Evolutionary conservation across 2,329 filamentous ascomycete genomes (phyloP).

Genomic region (Aspergillus versicolor): DNA sequence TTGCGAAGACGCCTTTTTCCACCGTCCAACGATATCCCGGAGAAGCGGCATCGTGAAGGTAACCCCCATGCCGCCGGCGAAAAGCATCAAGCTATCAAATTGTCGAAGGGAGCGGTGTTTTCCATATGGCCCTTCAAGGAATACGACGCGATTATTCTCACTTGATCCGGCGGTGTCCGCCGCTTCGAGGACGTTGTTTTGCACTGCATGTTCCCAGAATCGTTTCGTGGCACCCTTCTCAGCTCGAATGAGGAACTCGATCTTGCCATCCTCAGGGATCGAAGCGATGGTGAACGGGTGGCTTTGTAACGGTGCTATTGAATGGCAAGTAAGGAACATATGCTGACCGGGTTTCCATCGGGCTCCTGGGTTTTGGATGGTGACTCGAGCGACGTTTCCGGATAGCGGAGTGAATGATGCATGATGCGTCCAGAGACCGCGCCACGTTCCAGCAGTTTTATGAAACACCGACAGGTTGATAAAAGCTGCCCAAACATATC

Average conservation of each 20-base stretch:
- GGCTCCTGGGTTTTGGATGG: slow-evolving; percentile 55
- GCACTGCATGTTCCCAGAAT: slow-evolving; percentile 52
- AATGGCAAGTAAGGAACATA: slow-evolving; percentile 60
- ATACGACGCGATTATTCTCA: slow-evolving; percentile 36
- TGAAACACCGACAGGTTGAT: slow-evolving; percentile 46
- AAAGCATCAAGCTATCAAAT: slow-evolving; percentile 60
- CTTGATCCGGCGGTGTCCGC: slow-evolving; percentile 5
- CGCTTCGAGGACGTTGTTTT: slow-evolving; percentile 24
- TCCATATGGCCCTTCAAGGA: slow-evolving; percentile 58
- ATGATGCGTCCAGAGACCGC: slow-evolving; percentile 39
- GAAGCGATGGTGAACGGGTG: slow-evolving; percentile 66
- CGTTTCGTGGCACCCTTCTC: slow-evolving; percentile 54
- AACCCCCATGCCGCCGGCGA: slow-evolving; percentile 61
- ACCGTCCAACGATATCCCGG: slow-evolving; percentile 54
- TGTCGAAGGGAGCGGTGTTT: slow-evolving; percentile 53
- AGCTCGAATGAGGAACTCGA: slow-evolving; percentile 58
- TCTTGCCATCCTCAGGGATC: slow-evolving; percentile 53
- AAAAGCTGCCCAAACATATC: slow-evolving; percentile 37
- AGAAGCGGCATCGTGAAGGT: slow-evolving; percentile 59
- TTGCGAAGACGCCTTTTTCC: slow-evolving; percentile 31
- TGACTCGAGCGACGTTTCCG: slow-evolving; percentile 57
- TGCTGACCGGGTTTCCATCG: slow-evolving; percentile 64
- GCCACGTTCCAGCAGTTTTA: slow-evolving; percentile 6
- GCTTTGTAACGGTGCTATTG: slow-evolving; percentile 57
- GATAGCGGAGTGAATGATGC: slow-evolving; percentile 52